Evolutionary conservation across 371 early-diverging fungal genomes (phyloP), one percentile per base, ranked within the genome.

Genomic region (Cokeromyces recurvatus): DNA sequence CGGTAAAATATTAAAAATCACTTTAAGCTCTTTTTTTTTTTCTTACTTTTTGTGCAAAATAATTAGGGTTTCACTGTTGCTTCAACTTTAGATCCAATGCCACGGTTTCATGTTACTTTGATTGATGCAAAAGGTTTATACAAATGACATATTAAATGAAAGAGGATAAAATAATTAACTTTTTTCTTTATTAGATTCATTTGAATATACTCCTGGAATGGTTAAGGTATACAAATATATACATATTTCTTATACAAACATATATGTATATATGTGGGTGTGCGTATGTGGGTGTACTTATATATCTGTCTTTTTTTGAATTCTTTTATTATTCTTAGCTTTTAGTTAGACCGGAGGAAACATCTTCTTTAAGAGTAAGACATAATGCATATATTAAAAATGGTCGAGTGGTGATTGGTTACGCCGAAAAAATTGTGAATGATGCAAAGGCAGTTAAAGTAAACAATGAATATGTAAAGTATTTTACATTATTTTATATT

Each of bases 31-130:
- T 11, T 5, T 27, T 27, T 27, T 11, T 7, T 27, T 27, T 5
- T 27, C 11, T 27, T 27, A 27, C 11, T 7, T 27, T 27, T 27
- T 27, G n/a, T n/a, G n/a, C n/a, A n/a, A n/a, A n/a, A n/a, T n/a
- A 7, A 27, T 22, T 42, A 68, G 68, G 68, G 68, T 43, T 68
- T 64, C 31, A 68, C 64, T 4, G 64, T 68, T n/a, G 68, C 61
- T 16, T 64, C 64, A 22, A 61, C 64, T 31, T 49, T 68, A 32
- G 68, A 68, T 32, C 62, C 54, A 35, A 68, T 68, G 68, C 57
- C 61, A 46, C 58, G 57, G 43, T 68, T 68, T 35, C 51, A 68
- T 44, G 64, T 68, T 19, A 61, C 60, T 16, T 53, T 68, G 23
- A 64, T 68, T 48, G 68, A 68, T 44, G 60, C 57, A 32, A 68